Conservation (phyloP, 352 stramenopile genomes). For the Phytopythium litorale region DNA sequence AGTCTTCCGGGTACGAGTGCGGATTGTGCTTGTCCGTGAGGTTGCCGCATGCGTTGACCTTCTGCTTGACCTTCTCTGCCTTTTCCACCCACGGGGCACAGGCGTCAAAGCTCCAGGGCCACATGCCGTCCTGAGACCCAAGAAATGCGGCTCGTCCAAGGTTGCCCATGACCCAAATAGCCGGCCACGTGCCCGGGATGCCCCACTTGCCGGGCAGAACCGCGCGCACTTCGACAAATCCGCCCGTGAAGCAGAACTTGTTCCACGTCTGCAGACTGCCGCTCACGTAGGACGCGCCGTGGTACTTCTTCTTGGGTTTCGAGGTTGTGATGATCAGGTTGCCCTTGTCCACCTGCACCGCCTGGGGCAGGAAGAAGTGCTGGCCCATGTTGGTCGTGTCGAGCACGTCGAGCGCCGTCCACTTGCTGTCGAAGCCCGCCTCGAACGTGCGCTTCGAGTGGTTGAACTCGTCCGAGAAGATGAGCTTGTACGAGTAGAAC, state of each 20-base stretch:
- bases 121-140: slow-evolving; percentile 91
- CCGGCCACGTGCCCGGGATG: slow-evolving; percentile 95
- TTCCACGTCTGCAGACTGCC: slow-evolving; percentile 97
- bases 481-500: slow-evolving; percentile 66
- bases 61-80: slow-evolving; percentile 87
- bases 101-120: slow-evolving; percentile 96
- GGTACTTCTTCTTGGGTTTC: slow-evolving; percentile 82
- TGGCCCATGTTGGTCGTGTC: slow-evolving; percentile 94
- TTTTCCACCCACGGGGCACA: slow-evolving; percentile 88
- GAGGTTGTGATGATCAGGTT: slow-evolving; percentile 92
- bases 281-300: slow-evolving; percentile 76
- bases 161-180: slow-evolving; percentile 98
- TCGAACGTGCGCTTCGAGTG: slow-evolving; percentile 90
- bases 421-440: slow-evolving; percentile 93
- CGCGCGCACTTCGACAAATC: slow-evolving; percentile 93
- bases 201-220: slow-evolving; percentile 93
- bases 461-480: slow-evolving; percentile 98
- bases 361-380: slow-evolving; percentile 95
- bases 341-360: slow-evolving; percentile 91
- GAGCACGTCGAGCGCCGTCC: slow-evolving; percentile 95
- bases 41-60: slow-evolving; percentile 93
- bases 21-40: slow-evolving; percentile 92
- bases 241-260: slow-evolving; percentile 99
- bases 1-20: slow-evolving; percentile 81
- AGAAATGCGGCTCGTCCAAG: slow-evolving; percentile 95